Conservation (phyloP, 2,329 filamentous ascomycete species). For the Sporothrix brunneoviolacea region DNA sequence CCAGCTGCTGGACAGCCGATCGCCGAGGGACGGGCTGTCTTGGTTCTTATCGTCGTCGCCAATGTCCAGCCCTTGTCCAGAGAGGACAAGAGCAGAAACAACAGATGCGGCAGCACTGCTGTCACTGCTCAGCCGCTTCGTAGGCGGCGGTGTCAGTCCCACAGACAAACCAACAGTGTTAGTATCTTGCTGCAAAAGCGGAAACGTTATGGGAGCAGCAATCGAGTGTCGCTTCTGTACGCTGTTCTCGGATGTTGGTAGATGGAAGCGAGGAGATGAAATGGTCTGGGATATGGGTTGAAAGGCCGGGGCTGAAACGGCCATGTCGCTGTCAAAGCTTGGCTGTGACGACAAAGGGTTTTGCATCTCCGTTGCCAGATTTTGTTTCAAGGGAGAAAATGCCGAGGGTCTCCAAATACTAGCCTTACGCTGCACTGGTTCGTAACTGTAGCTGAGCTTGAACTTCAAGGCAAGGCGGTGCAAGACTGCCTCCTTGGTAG, state of each 20-base stretch:
- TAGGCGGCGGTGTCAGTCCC: not conserved
- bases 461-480: constrained; percentile 24
- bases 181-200: constrained; percentile 8
- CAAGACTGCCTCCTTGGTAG: constrained; percentile 23
- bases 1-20: constrained; percentile 19
- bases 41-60: constrained; percentile 4
- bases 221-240: constrained; percentile 5
- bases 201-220: constrained; percentile 9
- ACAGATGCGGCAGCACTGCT: constrained; percentile 8
- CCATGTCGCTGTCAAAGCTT: not conserved
- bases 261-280: not conserved
- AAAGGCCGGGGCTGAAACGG: not conserved
- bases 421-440: constrained; percentile 20
- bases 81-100: not conserved
- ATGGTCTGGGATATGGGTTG: not conserved
- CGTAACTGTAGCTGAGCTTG: constrained; percentile 24
- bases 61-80: not conserved
- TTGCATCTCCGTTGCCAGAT: not conserved
- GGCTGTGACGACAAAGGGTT: not conserved
- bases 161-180: constrained; percentile 8
- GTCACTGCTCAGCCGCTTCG: constrained; percentile 3
- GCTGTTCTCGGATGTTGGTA: not conserved
- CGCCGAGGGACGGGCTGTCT: constrained; percentile 16
- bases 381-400: not conserved
- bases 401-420: constrained; percentile 19